A percentile compares a stretch with the other conserved stretches of the same genome.
These are phyloP conservation scores for Bipolaris bicolor DNA, from an alignment of 2,329 filamentous ascomycete genomes.

Conservation along the genomic window DNA sequence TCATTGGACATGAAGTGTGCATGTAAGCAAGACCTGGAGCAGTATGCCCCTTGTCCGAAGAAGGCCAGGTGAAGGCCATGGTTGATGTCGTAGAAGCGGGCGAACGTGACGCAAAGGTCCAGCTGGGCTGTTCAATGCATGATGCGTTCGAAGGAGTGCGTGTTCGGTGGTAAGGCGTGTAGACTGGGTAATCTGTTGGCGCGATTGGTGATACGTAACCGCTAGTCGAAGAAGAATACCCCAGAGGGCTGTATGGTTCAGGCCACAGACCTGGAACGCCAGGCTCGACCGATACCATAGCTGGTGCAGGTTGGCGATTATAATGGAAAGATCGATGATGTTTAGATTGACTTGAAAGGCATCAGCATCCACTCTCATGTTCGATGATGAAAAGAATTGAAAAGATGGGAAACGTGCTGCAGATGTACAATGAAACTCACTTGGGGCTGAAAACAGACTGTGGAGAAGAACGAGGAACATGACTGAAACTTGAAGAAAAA, in stretches of 20 bases:
- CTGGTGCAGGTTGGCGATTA: conserved; percentile 19
- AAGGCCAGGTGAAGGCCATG: conserved; percentile 40
- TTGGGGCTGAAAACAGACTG: conserved; percentile 35
- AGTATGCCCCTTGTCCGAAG: conserved; percentile 37
- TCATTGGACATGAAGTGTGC: conserved; percentile 34
- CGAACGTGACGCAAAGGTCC: conserved; percentile 41
- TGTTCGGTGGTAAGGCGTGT: conserved; percentile 42
- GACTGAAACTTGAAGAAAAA: conserved; percentile 36
- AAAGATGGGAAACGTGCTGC: conserved; percentile 14
- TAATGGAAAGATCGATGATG: conserved; percentile 19
- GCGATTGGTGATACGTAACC: conserved; percentile 42
- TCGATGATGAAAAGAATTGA: background rate
- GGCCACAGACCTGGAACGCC: conserved; percentile 28
- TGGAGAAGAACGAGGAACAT: conserved; percentile 41
- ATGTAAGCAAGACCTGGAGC: conserved; percentile 33
- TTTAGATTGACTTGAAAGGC: conserved; percentile 26
- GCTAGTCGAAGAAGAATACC: conserved; percentile 44
- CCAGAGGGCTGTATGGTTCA: conserved; percentile 37
- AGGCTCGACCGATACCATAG: conserved; percentile 29
- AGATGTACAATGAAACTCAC: conserved; percentile 46
- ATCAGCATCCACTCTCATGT: background rate
- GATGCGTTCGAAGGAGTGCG: conserved; percentile 49
- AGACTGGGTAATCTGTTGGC: conserved; percentile 36
- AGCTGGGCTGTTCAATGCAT: conserved; percentile 35
- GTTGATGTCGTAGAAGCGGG: conserved; percentile 45